Base-by-base conservation (phyloP, 163 green algal genomes). In the Scenedesmus sp. region DNA sequence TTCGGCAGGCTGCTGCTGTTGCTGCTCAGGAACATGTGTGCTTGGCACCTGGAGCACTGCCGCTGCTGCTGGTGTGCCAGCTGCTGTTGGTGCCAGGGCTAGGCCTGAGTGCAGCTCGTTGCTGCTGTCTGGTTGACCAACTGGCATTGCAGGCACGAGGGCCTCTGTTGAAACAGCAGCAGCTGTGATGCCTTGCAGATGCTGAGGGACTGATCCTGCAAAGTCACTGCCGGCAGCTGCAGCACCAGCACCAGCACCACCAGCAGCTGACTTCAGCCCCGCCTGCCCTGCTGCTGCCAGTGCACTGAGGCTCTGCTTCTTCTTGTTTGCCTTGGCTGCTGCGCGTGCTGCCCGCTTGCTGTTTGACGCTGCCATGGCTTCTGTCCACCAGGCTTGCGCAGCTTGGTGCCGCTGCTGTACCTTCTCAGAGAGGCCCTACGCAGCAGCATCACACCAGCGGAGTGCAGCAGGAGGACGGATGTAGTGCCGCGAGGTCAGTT, bases 351-450 rank as follows among this genome's bases (percentile, higher is more conserved):
- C 89, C 4, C 70, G 83, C 18, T 52, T 84, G 2, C 20, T 62
- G 23, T 85, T 87, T 20, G 81, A 20, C 10, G 62, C 66, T 26
- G 62, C 89, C 81, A 88, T 84, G n/a, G 89, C 46, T 12, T 92
- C 79, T 0, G 57, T 9, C 81, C 81, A 92, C 82, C 82, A 89
- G 54, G 46, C 26, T 18, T 92, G 82, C 15, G 89, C 82, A 6
- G 89, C 89, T 6, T 88, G 89, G 52, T 74, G 56, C 4, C 89
- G 89, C 64, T 92, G 54, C 26, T 88, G 81, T 23, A 92, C 89
- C 34, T 70, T 57, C 5, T 70, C 57, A 1, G 64, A 76, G 18
- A 92, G 66, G 10, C 64, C 88, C 88, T 92, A 66, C 15, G 52
- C 62, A 88, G 55, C 77, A 87, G 34, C 9, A 57, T 57, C 16